Conservation (phyloP, 257 asterid genomes). For the Thymus quinquecostatus region DNA sequence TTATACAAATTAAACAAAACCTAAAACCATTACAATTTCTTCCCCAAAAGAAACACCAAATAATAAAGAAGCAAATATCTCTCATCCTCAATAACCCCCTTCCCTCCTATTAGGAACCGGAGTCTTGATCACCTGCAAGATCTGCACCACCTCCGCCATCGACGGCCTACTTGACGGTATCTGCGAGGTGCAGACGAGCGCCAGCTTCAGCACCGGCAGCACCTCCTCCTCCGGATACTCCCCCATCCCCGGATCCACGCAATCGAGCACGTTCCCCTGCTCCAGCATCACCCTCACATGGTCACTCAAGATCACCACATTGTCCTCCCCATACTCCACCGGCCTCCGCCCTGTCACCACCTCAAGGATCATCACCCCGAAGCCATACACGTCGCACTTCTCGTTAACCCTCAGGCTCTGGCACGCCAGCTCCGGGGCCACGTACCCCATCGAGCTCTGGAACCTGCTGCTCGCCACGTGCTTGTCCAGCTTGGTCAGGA, state of each 20-base stretch:
- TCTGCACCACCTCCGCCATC: conserved; percentile 95
- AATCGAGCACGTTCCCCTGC: conserved; percentile 74
- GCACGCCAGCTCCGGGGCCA: conserved; percentile 92
- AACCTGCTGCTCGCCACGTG: conserved; percentile 65
- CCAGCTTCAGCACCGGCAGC: conserved; percentile 76
- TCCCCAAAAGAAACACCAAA: too few relatives aligned
- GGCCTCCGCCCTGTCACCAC: conserved; percentile 76
- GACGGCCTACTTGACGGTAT: conserved; percentile 97
- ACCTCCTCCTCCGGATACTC: conserved; percentile 80
- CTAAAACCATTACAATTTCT: neutral
- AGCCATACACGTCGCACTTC: conserved; percentile 87
- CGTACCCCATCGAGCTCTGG: conserved; percentile 79
- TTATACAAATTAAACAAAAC: neutral
- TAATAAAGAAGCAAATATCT: too few relatives aligned
- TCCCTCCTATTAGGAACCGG: conserved; percentile 60
- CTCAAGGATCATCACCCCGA: conserved; percentile 87
- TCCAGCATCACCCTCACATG: conserved; percentile 77
- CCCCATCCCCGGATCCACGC: conserved; percentile 77
- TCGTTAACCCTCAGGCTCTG: conserved; percentile 88
- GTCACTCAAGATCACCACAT: conserved; percentile 76
- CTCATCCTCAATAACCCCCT: neutral
- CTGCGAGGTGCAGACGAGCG: conserved; percentile 91
- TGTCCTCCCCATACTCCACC: conserved; percentile 86
- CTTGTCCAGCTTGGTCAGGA: conserved; percentile 62
- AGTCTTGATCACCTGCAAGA: conserved; percentile 82